Evolutionary conservation across 2,329 filamentous ascomycete genomes (phyloP).

Genomic region (Hypoxylon sp.): DNA sequence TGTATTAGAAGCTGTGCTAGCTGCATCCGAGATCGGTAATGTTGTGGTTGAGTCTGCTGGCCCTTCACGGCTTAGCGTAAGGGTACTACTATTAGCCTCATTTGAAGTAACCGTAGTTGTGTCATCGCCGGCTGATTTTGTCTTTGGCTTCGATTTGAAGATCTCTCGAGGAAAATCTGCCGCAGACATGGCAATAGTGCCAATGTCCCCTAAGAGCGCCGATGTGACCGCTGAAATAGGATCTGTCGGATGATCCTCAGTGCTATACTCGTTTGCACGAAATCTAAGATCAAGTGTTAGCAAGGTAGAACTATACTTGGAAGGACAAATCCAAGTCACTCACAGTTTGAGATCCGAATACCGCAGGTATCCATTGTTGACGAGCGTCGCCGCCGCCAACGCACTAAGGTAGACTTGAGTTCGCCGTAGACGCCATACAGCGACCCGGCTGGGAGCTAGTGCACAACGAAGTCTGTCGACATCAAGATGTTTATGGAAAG

Average conservation of each 20-base stretch:
- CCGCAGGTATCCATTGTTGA: slow-evolving; percentile 72
- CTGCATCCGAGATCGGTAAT: slow-evolving; percentile 27
- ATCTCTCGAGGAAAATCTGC: slow-evolving; percentile 77
- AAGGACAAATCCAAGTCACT: slow-evolving; percentile 49
- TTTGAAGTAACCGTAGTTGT: slow-evolving; percentile 21
- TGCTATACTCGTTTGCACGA: slow-evolving; percentile 75
- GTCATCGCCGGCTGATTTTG: slow-evolving; percentile 39
- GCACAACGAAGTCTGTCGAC: slow-evolving; percentile 77
- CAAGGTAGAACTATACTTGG: background rate
- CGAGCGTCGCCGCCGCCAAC: slow-evolving; percentile 78
- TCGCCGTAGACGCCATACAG: slow-evolving; percentile 80
- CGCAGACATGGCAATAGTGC: slow-evolving; percentile 83
- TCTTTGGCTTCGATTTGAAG: slow-evolving; percentile 57
- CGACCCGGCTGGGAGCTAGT: slow-evolving; percentile 74
- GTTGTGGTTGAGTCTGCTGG: slow-evolving; percentile 26
- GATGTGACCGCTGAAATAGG: slow-evolving; percentile 82
- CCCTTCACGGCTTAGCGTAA: slow-evolving; percentile 14
- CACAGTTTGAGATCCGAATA: slow-evolving; percentile 81
- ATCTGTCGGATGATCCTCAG: slow-evolving; percentile 82
- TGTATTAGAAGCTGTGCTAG: slow-evolving; percentile 37
- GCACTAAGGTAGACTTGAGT: slow-evolving; percentile 77
- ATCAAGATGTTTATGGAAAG: slow-evolving; percentile 79
- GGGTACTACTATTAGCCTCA: slow-evolving; percentile 22
- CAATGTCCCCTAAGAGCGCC: slow-evolving; percentile 85
- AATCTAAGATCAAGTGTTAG: slow-evolving; percentile 57